Conservation (phyloP, 2,329 filamentous ascomycete species). For the Trichoderma koningiopsis region DNA sequence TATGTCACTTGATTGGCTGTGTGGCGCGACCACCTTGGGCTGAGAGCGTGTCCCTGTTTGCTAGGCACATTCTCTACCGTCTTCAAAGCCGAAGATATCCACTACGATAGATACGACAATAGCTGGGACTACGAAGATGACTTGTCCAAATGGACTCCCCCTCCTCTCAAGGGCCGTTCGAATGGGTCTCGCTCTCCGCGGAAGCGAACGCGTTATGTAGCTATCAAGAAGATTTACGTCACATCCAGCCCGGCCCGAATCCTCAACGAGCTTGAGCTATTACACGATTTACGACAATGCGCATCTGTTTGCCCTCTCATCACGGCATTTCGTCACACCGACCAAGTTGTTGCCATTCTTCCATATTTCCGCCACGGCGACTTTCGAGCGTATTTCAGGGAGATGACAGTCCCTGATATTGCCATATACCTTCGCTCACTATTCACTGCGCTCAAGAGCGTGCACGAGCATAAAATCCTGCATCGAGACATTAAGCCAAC, state of each 20-base stretch:
- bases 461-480: conserved; percentile 82
- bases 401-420: conserved; percentile 85
- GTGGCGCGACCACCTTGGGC: background rate
- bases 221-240: conserved; percentile 99
- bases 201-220: conserved; percentile 71
- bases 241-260: conserved; percentile 93
- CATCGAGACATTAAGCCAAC: conserved; percentile 98
- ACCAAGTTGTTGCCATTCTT: conserved; percentile 92
- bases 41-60: background rate
- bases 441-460: conserved; percentile 79
- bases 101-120: conserved; percentile 81
- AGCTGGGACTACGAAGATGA: conserved; percentile 79
- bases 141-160: conserved; percentile 68
- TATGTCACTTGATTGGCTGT: conserved; percentile 40
- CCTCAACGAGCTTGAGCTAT: conserved; percentile 91
- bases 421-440: conserved; percentile 86
- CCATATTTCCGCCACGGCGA: conserved; percentile 96
- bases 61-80: conserved; percentile 96
- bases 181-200: conserved; percentile 37
- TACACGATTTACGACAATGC: conserved; percentile 82
- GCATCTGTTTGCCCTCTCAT: conserved; percentile 90
- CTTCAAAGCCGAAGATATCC: conserved; percentile 94
- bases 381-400: conserved; percentile 91
- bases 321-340: conserved; percentile 91
- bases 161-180: conserved; percentile 59